Evolutionary conservation across 306 rosid genomes (phyloP), one percentile per base, ranked within the genome.

Genomic region (Spatholobus suberectus): DNA sequence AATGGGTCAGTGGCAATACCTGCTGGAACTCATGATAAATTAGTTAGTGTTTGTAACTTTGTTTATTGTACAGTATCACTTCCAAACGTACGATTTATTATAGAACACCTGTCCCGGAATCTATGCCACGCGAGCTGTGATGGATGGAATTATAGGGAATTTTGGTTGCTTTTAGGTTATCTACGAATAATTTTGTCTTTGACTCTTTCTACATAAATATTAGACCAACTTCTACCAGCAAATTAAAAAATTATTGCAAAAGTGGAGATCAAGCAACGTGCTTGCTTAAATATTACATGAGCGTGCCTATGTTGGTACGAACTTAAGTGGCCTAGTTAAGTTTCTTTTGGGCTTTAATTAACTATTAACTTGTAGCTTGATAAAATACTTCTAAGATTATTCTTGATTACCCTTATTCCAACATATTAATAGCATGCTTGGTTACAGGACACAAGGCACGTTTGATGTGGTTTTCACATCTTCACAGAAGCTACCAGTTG

Each of bases 211-310:
- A 32, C 12, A 8, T n/a, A n/a, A n/a, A n/a, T n/a, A n/a, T n/a
- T n/a, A n/a, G n/a, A n/a, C n/a, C n/a, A n/a, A n/a, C n/a, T 46
- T 12, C 52, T 46, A 13, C 18, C 52, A 46, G n/a, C 4, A 12
- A 46, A n/a, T 10, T n/a, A 73, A 51, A 27, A 49, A 73, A 72
- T 66, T 68, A 40, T 40, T 69, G 55, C 24, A 44, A 20, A 71
- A 71, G 76, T 71, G 26, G 61, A 26, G 76, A 37, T 46, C 46
- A 18, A 44, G 40, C 14, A 46, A 71, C 24, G 59, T 59, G 17
- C 24, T 44, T 23, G 23, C 23, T 24, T 70, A 20, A 8, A 67
- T 44, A 26, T 7, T 24, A 12, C 10, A 21, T 20, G 35, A 46
- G 40, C 2, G n/a, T n/a, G n/a, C n/a, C n/a, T n/a, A n/a, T n/a